Evolutionary conservation across 352 stramenopile genomes (phyloP), one percentile per base, ranked within the genome.

Genomic region (Phytopythium kandeliae): DNA sequence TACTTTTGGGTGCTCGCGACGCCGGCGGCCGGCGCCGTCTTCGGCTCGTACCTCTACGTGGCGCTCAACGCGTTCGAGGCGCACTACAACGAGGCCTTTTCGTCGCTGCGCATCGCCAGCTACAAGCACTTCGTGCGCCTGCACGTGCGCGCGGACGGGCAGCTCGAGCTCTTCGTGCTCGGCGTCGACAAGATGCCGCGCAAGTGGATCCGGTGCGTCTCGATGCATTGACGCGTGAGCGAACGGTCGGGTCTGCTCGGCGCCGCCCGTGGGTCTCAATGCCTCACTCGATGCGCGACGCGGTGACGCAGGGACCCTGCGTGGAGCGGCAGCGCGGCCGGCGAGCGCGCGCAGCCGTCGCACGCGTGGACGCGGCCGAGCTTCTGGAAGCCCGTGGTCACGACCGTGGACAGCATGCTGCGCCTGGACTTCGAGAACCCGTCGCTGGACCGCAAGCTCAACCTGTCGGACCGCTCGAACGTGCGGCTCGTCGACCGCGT

Each of bases 81-180:
- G 47, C 86, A 96, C 67, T 96, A 93, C 74, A 95, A 96, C 61
- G 86, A 96, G 51, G 84, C 86, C 11, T 96, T 95, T 42, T 92
- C 81, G 24, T 82, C 86, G 25, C 67, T 96, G 48, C 84, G 83
- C 31, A 91, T 93, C 45, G 75, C 81, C 21, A 93, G 84, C 55
- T 96, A 91, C 78, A 96, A 96, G 64, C 92, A 92, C 62, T 92
- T 96, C 45, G 46, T 94, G 51, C 82, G 85, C 2, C 62, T 96
- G 12, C 84, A 89, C 53, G 79, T 95, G 44, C 67, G 80, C 52
- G 67, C 71, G 34, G 67, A 86, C 25, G 84, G 84, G 33, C 78
- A 91, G 46, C 65, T 95, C 16, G 78, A 95, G 53, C 56, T 92
- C 22, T 92, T 92, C 55, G 78, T 73, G 0, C 78, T 96, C 28